Base-by-base conservation (phyloP, 176 grass and related monocot species). In the Puya raimondii region DNA sequence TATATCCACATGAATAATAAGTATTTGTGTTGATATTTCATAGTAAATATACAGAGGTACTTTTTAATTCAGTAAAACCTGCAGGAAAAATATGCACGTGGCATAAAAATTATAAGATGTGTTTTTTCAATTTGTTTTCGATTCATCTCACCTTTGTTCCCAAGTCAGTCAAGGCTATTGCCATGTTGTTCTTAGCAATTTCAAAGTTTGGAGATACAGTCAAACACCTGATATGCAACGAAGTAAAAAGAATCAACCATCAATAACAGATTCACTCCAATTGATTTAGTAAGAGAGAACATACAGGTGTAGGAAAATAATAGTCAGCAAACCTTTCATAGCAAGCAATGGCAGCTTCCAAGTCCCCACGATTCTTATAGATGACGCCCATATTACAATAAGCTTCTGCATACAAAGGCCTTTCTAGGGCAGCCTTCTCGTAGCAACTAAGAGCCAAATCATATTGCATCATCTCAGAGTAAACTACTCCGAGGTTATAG, bases 171-270 rank as follows among this genome's bases (percentile, higher is more conserved):
- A 99, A 68, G 23, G 87, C 95, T 82, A 99, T 99, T 69, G 95
- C 95, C 95, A 99, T 99, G 80, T 99, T 99, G 74, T 99, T 99
- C 78, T 99, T 99, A 76, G 95, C 90, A 86, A 99, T 99, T 69
- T 94, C 95, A 88, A 99, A 99, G 77, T 99, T 99, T 4, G 95
- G 94, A 54, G 95, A 94, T 64, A 99, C 88, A 53, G 90, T 88
- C 80, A 99, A 88, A 74, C 95, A 94, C 85, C 95, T 99, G 81
- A 50, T 68, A 74, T 23, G 72, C 9, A 51, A 76, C 48, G 74
- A 73, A 71, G 73, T 82, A 64, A 82, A 33, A 42, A 42, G 53
- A 48, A 49, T 13, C 78, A 52, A 23, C 69, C 48, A 2, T 49
- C 11, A 65, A 27, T 2, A 20, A n/a, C 3, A 18, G 10, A 9